Base-by-base conservation (phyloP, 192 early-diverging fungal species). In the Gamsiella multidivaricata region DNA sequence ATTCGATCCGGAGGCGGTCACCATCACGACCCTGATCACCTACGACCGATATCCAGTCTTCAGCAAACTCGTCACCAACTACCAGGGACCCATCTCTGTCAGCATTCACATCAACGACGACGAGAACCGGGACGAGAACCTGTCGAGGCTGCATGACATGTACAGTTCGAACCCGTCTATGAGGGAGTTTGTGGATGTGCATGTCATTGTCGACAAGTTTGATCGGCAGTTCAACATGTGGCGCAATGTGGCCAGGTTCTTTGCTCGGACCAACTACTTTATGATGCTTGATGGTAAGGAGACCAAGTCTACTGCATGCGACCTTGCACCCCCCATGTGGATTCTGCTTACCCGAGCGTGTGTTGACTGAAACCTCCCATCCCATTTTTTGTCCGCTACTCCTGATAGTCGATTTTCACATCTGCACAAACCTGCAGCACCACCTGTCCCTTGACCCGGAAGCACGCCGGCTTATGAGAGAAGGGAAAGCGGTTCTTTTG, bases 171-270 rank as follows among this genome's bases (percentile, higher is more conserved):
- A 88, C 37, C 78, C 81, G 18, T 60, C 76, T 26, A 80, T 88
- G 68, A 52, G 69, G 39, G 57, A 80, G 31, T 84, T 73, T 62
- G 83, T 86, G 26, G 87, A 88, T 51, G 67, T 87, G 5, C 87
- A 88, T 73, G 70, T 88, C 45, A 78, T 88, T 11, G 81, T 87
- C 0, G 87, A 88, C 73, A 82, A 79, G 54, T 88, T 88, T 54
- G 80, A 84, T 45, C 66, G 87, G 18, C 87, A 88, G 67, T 88
- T 88, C 66, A 88, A 88, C 54, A 85, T 85, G 84, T 88, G 86
- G 86, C 78, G 87, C 20, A 88, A 88, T 28, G 81, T 88, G 12
- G 87, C 87, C 25, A 80, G 85, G 31, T 88, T 88, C 68, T 88
- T 88, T 82, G 80, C 84, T 9, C 81, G 87, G n/a, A 70, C 84